phyloP scores from a whole-genome alignment of 73 alveolate genomes.

The Paramecium sonneborni region DNA sequence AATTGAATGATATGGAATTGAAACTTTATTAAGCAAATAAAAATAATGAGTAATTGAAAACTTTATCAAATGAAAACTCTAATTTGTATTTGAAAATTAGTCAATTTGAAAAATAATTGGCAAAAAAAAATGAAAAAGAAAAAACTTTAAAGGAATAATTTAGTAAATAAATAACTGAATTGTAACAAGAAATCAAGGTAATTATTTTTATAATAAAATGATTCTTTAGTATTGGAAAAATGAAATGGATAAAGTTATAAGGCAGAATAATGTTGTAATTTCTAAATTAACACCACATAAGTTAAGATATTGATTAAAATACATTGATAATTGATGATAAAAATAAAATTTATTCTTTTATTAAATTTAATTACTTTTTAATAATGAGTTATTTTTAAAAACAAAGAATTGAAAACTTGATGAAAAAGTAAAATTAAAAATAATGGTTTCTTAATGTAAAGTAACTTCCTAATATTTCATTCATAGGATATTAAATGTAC shows the following conservation, averaged over 20 bases:
- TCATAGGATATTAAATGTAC: too few species aligned
- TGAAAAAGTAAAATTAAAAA: background rate
- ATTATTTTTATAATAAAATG: background rate
- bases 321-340: background rate
- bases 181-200: background rate
- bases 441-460: background rate
- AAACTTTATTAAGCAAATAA: background rate
- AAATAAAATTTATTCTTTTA: background rate
- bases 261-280: background rate
- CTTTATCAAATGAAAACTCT: background rate
- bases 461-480: background rate
- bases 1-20: background rate
- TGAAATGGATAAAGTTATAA: background rate
- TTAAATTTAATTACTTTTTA: background rate
- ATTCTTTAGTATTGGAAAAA: conserved; percentile 14
- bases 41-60: background rate
- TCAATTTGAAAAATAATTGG: background rate
- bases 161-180: background rate
- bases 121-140: background rate
- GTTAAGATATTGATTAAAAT: background rate
- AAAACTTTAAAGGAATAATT: background rate
- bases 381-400: background rate
- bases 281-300: background rate
- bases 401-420: background rate
- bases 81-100: background rate